Percentiles rank a stretch among this genome's conserved stretches.
Conservation (phyloP, 179 eudicot species). For the Pouteria campechiana region DNA sequence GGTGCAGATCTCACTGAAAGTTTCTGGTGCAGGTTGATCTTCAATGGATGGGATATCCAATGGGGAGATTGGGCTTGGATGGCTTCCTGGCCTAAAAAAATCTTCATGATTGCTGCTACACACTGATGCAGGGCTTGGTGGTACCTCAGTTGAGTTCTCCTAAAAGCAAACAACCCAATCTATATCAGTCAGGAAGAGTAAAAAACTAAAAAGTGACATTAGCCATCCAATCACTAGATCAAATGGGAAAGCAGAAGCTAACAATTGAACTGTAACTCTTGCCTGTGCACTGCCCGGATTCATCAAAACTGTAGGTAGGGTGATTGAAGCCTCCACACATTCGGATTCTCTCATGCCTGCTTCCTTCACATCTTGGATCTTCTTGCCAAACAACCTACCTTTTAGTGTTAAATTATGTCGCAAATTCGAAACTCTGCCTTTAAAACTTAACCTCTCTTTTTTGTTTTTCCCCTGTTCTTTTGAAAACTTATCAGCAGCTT, state of each 20-base stretch:
- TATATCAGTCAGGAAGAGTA: no score
- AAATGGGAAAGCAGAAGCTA: not conserved
- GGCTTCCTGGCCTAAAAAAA: slow-evolving; percentile 53
- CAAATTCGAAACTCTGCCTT: slow-evolving; percentile 63
- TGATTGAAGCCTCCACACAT: slow-evolving; percentile 28
- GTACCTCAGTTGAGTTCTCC: slow-evolving; percentile 95
- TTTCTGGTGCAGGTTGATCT: slow-evolving; percentile 42
- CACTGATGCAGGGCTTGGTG: slow-evolving; percentile 97
- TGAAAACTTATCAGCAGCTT: slow-evolving; percentile 31
- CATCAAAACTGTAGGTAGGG: slow-evolving; percentile 42
- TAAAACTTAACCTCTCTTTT: slow-evolving; percentile 62
- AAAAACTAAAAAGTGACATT: no score
- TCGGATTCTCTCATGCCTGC: slow-evolving; percentile 23
- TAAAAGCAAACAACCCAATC: slow-evolving; percentile 10
- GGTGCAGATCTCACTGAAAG: slow-evolving; percentile 77
- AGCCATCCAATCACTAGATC: no score
- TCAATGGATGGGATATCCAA: slow-evolving; percentile 57
- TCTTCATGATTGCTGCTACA: slow-evolving; percentile 71
- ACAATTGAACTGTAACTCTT: slow-evolving; percentile 19
- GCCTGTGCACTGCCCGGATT: slow-evolving; percentile 44
- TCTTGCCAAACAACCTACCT: slow-evolving; percentile 59
- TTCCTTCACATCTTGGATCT: slow-evolving; percentile 41
- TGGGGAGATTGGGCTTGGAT: slow-evolving; percentile 45
- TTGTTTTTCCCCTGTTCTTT: slow-evolving; percentile 29
- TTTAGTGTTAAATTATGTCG: slow-evolving; percentile 54